phyloP scores from a whole-genome alignment of 1,284 basidiomycete species.

The Butyriboletus appendiculatus region DNA sequence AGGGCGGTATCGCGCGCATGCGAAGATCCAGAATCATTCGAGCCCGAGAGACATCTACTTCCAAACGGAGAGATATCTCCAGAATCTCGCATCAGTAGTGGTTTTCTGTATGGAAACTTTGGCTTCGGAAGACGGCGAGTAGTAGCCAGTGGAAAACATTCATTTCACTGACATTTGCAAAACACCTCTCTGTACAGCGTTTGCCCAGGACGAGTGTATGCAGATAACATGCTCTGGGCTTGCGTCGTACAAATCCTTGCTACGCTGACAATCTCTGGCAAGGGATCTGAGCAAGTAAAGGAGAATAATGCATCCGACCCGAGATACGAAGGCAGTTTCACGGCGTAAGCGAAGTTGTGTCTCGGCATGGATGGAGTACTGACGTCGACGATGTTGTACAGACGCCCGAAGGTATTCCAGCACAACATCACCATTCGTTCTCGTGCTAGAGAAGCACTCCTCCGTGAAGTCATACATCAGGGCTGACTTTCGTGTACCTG shows the following conservation, averaged over 20 bases:
- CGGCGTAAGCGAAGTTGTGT: neutral
- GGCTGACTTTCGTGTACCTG: neutral
- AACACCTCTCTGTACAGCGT: neutral
- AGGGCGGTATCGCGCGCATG: constrained; percentile 2
- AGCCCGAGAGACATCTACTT: constrained; percentile 5
- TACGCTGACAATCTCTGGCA: neutral
- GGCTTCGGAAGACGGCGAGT: constrained; percentile 7
- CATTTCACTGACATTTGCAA: neutral
- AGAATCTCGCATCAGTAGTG: constrained; percentile 1
- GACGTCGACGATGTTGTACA: neutral
- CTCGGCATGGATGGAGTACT: neutral
- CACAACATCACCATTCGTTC: neutral
- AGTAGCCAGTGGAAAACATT: too few relatives aligned
- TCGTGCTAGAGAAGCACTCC: neutral
- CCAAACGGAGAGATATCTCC: neutral
- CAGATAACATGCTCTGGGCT: constrained; percentile 1
- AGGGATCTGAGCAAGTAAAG: neutral
- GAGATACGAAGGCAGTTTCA: constrained; percentile 4
- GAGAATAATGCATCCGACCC: neutral
- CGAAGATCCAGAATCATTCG: neutral
- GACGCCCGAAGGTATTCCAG: constrained; percentile 3
- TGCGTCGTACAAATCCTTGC: constrained; percentile 1
- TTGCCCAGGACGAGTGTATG: constrained; percentile 6
- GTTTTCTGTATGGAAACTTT: constrained; percentile 6
- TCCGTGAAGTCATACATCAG: neutral